These are phyloP conservation scores for Fusarium transvaalense DNA, from an alignment of 2,329 filamentous ascomycete species.

Conservation along the genomic window DNA sequence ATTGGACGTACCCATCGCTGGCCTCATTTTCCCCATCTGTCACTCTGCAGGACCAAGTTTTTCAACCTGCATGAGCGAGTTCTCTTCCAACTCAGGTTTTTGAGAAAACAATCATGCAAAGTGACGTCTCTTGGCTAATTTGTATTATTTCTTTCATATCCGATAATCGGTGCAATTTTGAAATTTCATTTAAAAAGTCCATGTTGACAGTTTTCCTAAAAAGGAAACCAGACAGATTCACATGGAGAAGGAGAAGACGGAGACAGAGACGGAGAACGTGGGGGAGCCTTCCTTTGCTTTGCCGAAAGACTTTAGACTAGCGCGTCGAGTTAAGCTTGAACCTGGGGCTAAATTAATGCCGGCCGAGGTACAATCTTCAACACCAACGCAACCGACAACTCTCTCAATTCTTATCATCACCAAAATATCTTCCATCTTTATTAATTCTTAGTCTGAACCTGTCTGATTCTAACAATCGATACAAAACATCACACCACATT, in stretches of 20 bases:
- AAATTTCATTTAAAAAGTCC: not conserved
- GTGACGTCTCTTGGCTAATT: not conserved
- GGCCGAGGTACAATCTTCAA: slow-evolving; percentile 38
- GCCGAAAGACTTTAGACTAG: slow-evolving; percentile 26
- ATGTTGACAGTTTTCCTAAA: slow-evolving; percentile 1
- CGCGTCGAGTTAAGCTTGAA: slow-evolving; percentile 15
- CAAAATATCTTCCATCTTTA: not conserved
- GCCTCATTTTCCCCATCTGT: slow-evolving; percentile 4
- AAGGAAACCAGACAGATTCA: slow-evolving; percentile 19
- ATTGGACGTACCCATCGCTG: not conserved
- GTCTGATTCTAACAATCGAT: not conserved
- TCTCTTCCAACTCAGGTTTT: not conserved
- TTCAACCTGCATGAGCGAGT: not conserved
- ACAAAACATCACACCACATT: slow-evolving; percentile 11
- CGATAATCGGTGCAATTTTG: not conserved
- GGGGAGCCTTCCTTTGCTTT: no score
- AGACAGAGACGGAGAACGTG: slow-evolving; percentile 26
- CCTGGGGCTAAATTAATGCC: slow-evolving; percentile 6
- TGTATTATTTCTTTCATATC: not conserved
- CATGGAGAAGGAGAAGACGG: slow-evolving; percentile 9
- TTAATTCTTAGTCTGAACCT: not conserved
- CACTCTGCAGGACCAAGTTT: slow-evolving; percentile 5
- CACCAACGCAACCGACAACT: slow-evolving; percentile 20
- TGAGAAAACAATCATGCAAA: not conserved
- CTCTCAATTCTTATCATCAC: slow-evolving; percentile 1